Evolutionary conservation across 768 basidiomycete species (phyloP), one percentile per base, ranked within the genome.

Genomic region (Candolleomyces aberdarensis): DNA sequence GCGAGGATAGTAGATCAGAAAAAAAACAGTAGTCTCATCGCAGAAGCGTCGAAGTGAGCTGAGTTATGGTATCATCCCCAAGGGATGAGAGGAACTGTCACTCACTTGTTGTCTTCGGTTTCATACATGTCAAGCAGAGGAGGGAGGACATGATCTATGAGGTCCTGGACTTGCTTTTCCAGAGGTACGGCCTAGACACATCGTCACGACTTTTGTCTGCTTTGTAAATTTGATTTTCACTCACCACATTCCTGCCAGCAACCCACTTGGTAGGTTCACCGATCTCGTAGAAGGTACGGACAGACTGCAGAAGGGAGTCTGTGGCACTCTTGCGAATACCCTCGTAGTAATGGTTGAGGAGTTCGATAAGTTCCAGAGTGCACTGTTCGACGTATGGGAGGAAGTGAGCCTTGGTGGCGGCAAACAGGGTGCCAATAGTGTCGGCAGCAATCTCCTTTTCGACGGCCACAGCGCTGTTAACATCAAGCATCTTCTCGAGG

Each of bases 391-490:
- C 86, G 70, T 84, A 98, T 4, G 94, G 94, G 67, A 98, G 80
- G 87, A 96, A 98, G 68, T 92, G 88, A 51, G 73, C 75, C 67
- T 87, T 85, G 32, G 92, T 94, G 11, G 91, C 83, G 32, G 85
- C 80, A 71, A 98, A 98, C 63, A 99, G 76, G 40, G 91, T 89
- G 62, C 96, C 95, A 64, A 98, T 88, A 5, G 96, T 94, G 71
- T 98, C 96, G 26, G 94, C 94, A 20, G 97, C 96, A 62, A 98
- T 97, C 80, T 99, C 97, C 76, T 99, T 99, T 81, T 99, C 97
- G 59, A 98, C 94, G 47, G 96, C 96, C 65, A 98, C 89, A 20
- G 95, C 96, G 67, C 91, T 93, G 79, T 95, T 96, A 63, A 96
- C 93, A 63, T 94, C 92, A 70, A 94, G 83, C 74, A 93, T 80